Percentiles rank a stretch among this genome's conserved stretches.
Evolutionary conservation across 2,329 filamentous ascomycete species (phyloP).

Genomic region (Falciphora oryzae): DNA sequence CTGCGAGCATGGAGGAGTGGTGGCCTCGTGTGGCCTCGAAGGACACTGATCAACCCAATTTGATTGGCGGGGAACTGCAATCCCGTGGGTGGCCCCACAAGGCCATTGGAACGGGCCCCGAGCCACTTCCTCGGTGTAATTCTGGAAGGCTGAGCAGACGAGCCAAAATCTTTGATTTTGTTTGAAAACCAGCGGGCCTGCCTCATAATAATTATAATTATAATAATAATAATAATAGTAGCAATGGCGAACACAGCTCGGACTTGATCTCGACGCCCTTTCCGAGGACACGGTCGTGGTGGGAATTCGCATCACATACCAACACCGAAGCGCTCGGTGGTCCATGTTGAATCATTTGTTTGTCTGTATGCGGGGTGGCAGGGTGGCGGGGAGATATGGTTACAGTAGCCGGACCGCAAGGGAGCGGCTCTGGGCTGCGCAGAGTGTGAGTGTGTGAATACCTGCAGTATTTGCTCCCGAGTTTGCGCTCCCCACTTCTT

Average conservation of each 20-base stretch:
- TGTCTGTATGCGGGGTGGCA: background rate
- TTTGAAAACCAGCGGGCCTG: background rate
- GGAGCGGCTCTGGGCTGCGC: background rate
- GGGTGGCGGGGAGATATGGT: background rate
- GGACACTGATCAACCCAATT: background rate
- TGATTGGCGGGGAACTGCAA: background rate
- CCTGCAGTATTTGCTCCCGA: background rate
- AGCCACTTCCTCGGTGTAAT: background rate
- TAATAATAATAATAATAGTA: background rate
- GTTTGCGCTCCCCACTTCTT: background rate
- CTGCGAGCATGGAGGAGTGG: too few relatives aligned
- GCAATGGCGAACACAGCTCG: background rate
- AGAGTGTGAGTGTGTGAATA: background rate
- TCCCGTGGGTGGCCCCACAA: background rate
- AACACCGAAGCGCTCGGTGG: background rate
- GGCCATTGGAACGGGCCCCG: background rate
- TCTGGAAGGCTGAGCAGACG: background rate
- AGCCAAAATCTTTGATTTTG: background rate
- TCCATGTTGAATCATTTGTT: background rate
- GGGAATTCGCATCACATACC: background rate
- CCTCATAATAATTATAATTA: too few relatives aligned
- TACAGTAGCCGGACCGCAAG: background rate
- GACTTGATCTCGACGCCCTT: background rate
- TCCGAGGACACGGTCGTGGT: background rate
- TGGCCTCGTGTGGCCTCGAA: background rate